Percentiles rank a stretch among this genome's conserved stretches.
Conservation (phyloP, 768 basidiomycete species). For the Kwoniella sp. region DNA sequence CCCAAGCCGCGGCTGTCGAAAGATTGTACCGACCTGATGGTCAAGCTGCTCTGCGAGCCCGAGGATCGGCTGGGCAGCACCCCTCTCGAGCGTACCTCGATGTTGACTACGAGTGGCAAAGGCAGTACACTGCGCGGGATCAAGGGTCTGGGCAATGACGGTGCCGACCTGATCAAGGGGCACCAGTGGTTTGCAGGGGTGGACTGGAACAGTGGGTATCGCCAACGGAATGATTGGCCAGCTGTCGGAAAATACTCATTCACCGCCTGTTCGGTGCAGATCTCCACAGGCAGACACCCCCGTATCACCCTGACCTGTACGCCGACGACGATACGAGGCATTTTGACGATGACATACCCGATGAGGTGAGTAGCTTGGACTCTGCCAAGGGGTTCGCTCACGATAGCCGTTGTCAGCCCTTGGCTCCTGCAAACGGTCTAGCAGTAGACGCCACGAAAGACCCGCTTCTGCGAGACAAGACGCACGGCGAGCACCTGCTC, state of each 20-base stretch:
- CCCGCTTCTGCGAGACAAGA: slow-evolving; percentile 76
- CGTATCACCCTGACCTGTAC: slow-evolving; percentile 79
- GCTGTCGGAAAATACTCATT: background rate
- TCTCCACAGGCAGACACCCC: slow-evolving; percentile 75
- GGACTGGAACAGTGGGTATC: slow-evolving; percentile 64
- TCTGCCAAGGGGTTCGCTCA: background rate
- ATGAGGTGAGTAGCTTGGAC: slow-evolving; percentile 63
- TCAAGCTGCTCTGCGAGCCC: slow-evolving; percentile 85
- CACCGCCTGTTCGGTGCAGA: slow-evolving; percentile 39
- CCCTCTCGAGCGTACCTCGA: slow-evolving; percentile 46
- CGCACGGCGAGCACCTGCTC: slow-evolving; percentile 79
- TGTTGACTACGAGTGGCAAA: slow-evolving; percentile 40
- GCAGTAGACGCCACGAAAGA: slow-evolving; percentile 75
- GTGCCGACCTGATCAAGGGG: slow-evolving; percentile 82
- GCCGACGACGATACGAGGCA: slow-evolving; percentile 85
- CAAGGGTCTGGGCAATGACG: slow-evolving; percentile 56
- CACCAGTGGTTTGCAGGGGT: slow-evolving; percentile 89
- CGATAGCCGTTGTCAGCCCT: slow-evolving; percentile 61
- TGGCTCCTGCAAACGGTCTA: slow-evolving; percentile 81
- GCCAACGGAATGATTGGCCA: background rate
- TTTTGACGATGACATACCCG: slow-evolving; percentile 89
- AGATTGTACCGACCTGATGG: slow-evolving; percentile 82
- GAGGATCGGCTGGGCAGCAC: slow-evolving; percentile 69
- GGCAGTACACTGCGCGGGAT: slow-evolving; percentile 5
- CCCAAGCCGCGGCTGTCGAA: slow-evolving; percentile 74